Percentiles rank a stretch among this genome's conserved stretches.
phyloP scores from a whole-genome alignment of 805 yeast genomes.

The Cyberlindnera subsufficiens region DNA sequence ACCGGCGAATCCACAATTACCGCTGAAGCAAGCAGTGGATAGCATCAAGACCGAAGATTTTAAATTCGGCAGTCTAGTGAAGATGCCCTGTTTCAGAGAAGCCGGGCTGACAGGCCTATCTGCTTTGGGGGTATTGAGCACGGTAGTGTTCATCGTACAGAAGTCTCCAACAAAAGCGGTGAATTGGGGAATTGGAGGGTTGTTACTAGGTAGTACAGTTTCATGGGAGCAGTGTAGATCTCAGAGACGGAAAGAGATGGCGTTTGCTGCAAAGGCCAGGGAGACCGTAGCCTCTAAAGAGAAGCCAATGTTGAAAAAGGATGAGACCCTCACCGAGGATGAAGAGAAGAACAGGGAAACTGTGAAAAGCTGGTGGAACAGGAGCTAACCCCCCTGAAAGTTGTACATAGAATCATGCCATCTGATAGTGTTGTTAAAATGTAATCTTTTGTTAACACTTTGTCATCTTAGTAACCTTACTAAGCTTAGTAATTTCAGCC shows the following conservation, averaged over 20 bases:
- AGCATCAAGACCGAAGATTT: constrained; percentile 46
- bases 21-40: constrained; percentile 34
- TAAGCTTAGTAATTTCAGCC: constrained; percentile 5
- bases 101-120: constrained; percentile 74
- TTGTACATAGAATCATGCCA: background rate
- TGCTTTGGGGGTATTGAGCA: constrained; percentile 63
- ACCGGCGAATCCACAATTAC: constrained; percentile 24
- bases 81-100: constrained; percentile 75
- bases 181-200: constrained; percentile 82
- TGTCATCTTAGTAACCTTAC: background rate
- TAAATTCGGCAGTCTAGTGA: constrained; percentile 39
- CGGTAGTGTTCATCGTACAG: constrained; percentile 61
- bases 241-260: constrained; percentile 57
- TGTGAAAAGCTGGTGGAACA: constrained; percentile 25
- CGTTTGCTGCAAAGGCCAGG: constrained; percentile 65
- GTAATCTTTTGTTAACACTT: too few relatives aligned
- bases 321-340: constrained; percentile 19
- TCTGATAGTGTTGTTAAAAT: too few relatives aligned
- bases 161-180: constrained; percentile 55
- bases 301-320: constrained; percentile 29
- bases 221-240: constrained; percentile 93
- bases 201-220: constrained; percentile 69
- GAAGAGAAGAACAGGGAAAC: constrained; percentile 20
- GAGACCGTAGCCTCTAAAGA: constrained; percentile 34
- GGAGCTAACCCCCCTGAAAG: background rate